A percentile compares a stretch with the other conserved stretches of the same genome.
phyloP scores from a whole-genome alignment of 176 grass and related monocot genomes.

The bread wheat (Triticum aestivum) region DNA sequence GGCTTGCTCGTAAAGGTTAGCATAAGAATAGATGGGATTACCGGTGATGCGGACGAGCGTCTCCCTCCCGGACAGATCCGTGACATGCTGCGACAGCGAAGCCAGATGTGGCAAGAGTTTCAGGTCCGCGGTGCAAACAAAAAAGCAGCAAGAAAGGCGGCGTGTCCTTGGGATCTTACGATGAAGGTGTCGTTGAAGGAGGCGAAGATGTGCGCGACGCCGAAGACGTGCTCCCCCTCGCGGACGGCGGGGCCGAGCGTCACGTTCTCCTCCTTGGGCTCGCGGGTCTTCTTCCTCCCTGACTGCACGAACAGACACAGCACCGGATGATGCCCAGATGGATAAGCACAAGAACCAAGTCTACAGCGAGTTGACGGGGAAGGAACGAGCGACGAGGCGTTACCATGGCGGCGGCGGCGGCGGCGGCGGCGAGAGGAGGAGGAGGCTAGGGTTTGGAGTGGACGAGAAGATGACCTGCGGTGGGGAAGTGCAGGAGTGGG shows the following conservation, averaged over 20 bases:
- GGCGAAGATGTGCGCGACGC: constrained; percentile 64
- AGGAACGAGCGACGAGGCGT: not conserved
- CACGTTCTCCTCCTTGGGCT: constrained; percentile 77
- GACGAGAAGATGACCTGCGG: not conserved
- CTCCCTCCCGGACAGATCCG: constrained; percentile 88
- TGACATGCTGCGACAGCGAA: constrained; percentile 71
- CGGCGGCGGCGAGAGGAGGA: too few relatives aligned
- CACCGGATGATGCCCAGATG: not conserved
- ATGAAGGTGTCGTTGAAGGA: constrained; percentile 89
- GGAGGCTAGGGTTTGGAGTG: constrained; percentile 21
- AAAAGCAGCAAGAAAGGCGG: not conserved
- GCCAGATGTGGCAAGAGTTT: not conserved
- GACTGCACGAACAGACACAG: constrained; percentile 33
- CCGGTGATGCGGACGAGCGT: constrained; percentile 90
- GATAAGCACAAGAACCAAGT: not conserved
- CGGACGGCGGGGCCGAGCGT: constrained; percentile 70
- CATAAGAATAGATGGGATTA: not conserved
- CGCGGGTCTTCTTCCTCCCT: constrained; percentile 55
- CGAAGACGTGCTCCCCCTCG: constrained; percentile 62
- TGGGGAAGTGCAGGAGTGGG: not conserved
- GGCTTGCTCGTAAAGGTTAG: not conserved
- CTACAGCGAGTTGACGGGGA: too few relatives aligned
- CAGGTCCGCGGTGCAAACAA: not conserved
- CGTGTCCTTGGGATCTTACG: constrained; percentile 28
- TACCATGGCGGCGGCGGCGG: constrained; percentile 33